Base-by-base conservation (phyloP, 1,284 basidiomycete species). In the Fomes fomentarius region DNA sequence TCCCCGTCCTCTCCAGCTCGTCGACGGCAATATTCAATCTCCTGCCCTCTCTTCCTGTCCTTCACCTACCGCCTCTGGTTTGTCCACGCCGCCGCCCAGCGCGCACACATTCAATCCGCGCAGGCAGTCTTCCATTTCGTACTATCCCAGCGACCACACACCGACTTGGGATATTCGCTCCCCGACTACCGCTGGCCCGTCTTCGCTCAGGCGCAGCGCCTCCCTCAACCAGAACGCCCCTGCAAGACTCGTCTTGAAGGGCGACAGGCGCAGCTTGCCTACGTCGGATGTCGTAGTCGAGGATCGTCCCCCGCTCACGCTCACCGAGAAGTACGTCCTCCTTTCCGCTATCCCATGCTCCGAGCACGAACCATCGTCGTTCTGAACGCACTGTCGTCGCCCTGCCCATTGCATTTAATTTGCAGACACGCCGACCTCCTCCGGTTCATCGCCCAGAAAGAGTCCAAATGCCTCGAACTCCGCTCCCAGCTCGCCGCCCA, bases 371-470 rank as follows among this genome's bases (percentile, higher is more conserved):
- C n/a, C n/a, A n/a, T n/a, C n/a, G n/a, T n/a, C n/a, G n/a, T n/a
- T n/a, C n/a, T n/a, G n/a, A n/a, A n/a, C n/a, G n/a, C 31, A 17
- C 30, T 45, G 12, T 19, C 11, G 24, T 24, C 12, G 3, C 19
- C 6, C 17, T 37, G 17, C 35, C 35, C 43, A n/a, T 22, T 37
- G 31, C 25, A 15, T 22, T n/a, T 35, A 14, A 7, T 30, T 28
- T 49, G 28, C 44, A 92, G 90, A 65, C 87, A 93, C 63, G 82
- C 85, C 15, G 90, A 91, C 56, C 74, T 92, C 4, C 72, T 92
- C 17, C 85, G 81, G 26, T 87, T 86, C 61, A 92, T 93, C 51
- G 90, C 90, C 0, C 89, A 91, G 71, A 92, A 92, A 61, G 90
- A 93, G 66, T 82, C 87, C 0, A 88, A 84, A 69, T 91, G 89